These are phyloP conservation scores for Candida sp. DNA, from an alignment of 1,139 yeast genomes.

Conservation along the genomic window DNA sequence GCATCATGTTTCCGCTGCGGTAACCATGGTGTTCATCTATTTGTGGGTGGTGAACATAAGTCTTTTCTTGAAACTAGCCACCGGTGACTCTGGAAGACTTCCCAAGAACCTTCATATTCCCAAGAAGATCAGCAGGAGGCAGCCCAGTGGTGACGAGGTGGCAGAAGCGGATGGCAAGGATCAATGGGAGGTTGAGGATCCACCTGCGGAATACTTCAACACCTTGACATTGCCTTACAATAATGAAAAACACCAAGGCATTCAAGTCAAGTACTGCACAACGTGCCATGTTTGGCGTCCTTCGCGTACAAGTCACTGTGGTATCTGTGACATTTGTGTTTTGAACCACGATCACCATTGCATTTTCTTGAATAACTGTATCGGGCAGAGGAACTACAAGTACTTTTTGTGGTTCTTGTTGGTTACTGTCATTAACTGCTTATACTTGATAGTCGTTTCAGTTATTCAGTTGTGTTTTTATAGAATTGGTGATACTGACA, in stretches of 20 bases:
- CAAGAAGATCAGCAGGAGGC: constrained; percentile 15
- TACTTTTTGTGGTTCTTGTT: constrained; percentile 46
- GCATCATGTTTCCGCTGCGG: constrained; percentile 59
- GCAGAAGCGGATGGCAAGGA: not conserved
- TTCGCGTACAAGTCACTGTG: constrained; percentile 49
- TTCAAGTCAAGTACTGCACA: constrained; percentile 49
- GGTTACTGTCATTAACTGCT: constrained; percentile 23
- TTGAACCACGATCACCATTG: constrained; percentile 49
- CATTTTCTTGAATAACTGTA: constrained; percentile 44
- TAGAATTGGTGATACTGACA: constrained; percentile 10
- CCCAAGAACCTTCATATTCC: constrained; percentile 72
- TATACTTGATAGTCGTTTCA: constrained; percentile 26
- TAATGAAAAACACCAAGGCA: constrained; percentile 25
- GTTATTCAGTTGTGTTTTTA: constrained; percentile 34
- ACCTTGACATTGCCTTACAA: constrained; percentile 56
- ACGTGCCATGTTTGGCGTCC: constrained; percentile 56
- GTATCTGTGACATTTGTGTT: constrained; percentile 48
- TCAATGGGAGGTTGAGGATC: constrained; percentile 13
- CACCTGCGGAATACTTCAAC: constrained; percentile 69
- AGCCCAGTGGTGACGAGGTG: not conserved
- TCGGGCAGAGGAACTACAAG: constrained; percentile 37
- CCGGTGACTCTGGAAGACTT: constrained; percentile 74
- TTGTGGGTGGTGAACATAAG: constrained; percentile 52
- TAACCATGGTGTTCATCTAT: constrained; percentile 62
- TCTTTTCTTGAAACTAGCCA: constrained; percentile 58